Conservation (phyloP, 1,284 basidiomycete genomes). For the Takashimella tepidaria region DNA sequence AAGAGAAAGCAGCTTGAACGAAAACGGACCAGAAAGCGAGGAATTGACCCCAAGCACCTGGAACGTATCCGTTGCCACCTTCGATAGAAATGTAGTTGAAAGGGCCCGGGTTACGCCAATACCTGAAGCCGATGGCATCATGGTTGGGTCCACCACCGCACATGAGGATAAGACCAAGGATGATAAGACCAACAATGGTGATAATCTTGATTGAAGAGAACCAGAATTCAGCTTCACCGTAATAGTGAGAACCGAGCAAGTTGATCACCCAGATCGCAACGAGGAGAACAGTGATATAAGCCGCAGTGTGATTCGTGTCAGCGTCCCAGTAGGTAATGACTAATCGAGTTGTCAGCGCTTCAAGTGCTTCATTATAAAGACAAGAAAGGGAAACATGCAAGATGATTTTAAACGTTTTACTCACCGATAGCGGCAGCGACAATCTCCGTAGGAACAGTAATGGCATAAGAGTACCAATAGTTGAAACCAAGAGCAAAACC, state of each 20-base stretch:
- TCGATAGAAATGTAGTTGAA: slow-evolving; percentile 16
- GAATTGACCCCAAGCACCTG: slow-evolving; percentile 55
- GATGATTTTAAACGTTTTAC: slow-evolving; percentile 26
- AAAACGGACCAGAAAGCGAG: slow-evolving; percentile 63
- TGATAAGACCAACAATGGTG: slow-evolving; percentile 47
- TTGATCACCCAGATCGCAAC: slow-evolving; percentile 48
- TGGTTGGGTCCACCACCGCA: slow-evolving; percentile 60
- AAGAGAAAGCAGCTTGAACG: slow-evolving; percentile 76
- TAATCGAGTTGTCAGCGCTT: too few species aligned
- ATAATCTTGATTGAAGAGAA: slow-evolving; percentile 32
- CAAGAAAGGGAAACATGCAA: slow-evolving; percentile 14
- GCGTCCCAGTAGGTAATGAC: slow-evolving; percentile 37
- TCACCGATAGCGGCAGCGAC: slow-evolving; percentile 19
- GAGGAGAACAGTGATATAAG: slow-evolving; percentile 48
- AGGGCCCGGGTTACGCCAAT: slow-evolving; percentile 62
- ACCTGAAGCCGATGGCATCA: slow-evolving; percentile 50
- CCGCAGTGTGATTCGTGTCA: slow-evolving; percentile 32
- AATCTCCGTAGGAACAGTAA: slow-evolving; percentile 32
- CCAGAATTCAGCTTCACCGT: slow-evolving; percentile 43
- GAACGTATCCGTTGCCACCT: slow-evolving; percentile 16
- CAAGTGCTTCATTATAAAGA: too few species aligned
- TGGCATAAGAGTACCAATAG: slow-evolving; percentile 41
- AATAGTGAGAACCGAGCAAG: slow-evolving; percentile 38
- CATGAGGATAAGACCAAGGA: slow-evolving; percentile 63
- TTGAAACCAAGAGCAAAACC: slow-evolving; percentile 45